Base-by-base conservation (phyloP, 177 flowering plant genomes). In the Vitis hybrid region DNA sequence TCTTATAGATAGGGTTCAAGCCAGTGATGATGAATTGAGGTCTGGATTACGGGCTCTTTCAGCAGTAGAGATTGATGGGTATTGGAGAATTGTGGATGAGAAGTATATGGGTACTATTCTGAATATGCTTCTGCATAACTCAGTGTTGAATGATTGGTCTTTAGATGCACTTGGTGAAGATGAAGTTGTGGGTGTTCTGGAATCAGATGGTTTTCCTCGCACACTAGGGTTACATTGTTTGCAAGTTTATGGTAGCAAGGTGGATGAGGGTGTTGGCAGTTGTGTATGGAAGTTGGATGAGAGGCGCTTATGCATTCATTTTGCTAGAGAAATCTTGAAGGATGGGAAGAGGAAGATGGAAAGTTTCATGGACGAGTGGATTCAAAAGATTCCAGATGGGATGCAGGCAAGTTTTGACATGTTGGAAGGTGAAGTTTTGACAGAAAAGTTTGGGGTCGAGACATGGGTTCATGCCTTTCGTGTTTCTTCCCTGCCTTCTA, bases 401-500 rank as follows among this genome's bases (percentile, higher is more conserved):
- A 87, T 95, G 88, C 60, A 64, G 6, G 87, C 86, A 1, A 82
- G 72, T 67, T 82, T 95, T 64, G 92, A 87, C 24, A 89, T 90
- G 90, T 72, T 95, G 77, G 90, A 95, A 78, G 97, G 98, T 17
- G 97, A 93, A 76, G 91, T 93, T 56, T 79, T 95, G 78, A 82
- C 83, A 12, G 97, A 95, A 74, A 84, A 74, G 79, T 59, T 93
- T 65, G 99, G 98, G 40, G 67, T 82, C 35, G 93, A 88, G 68
- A 82, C 81, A 14, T 89, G 94, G 97, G 80, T 95, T 35, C 83
- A 73, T 64, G 74, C 82, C 24, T 95, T 93, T 56, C 87, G 96
- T 35, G 82, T 86, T 6, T 89, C 87, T 11, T 89, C 90, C 35
- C 79, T 93, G 66, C 93, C 99, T 0, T 86, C 75, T 3, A 66